Conservation (phyloP, 2,329 filamentous ascomycete genomes). For the Aureobasidium sp. region DNA sequence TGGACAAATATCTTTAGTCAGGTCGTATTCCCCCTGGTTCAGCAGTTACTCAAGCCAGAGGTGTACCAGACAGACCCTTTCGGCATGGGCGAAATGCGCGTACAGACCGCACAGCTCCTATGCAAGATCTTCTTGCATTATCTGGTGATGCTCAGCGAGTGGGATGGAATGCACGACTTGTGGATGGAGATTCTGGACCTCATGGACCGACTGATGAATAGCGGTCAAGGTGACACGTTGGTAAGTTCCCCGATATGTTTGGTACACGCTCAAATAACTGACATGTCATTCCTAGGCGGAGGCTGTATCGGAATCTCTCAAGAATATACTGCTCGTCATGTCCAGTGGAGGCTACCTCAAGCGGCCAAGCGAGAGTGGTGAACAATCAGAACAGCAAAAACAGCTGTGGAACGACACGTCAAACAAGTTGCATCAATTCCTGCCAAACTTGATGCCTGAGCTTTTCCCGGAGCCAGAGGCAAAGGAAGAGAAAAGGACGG, state of each 20-base stretch:
- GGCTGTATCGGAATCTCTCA: constrained; percentile 87
- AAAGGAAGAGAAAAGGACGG: constrained; percentile 12
- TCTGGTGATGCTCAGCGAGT: constrained; percentile 71
- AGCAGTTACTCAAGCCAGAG: constrained; percentile 82
- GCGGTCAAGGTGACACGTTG: constrained; percentile 61
- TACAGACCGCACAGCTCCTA: constrained; percentile 81
- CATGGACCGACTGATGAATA: constrained; percentile 94
- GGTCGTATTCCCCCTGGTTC: constrained; percentile 85
- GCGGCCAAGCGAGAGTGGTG: constrained; percentile 46
- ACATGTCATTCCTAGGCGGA: constrained; percentile 57
- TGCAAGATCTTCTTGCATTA: constrained; percentile 97
- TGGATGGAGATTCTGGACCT: constrained; percentile 91
- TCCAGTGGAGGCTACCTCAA: constrained; percentile 77
- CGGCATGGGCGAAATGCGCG: constrained; percentile 91
- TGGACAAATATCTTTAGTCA: constrained; percentile 95
- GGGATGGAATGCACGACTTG: constrained; percentile 81
- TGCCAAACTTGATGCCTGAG: constrained; percentile 50
- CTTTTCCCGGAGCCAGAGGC: constrained; percentile 44
- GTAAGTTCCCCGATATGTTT: background rate
- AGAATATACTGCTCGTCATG: constrained; percentile 96
- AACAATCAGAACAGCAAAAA: constrained; percentile 35
- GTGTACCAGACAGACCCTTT: constrained; percentile 83
- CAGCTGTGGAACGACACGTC: constrained; percentile 54
- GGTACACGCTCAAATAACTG: background rate
- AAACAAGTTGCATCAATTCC: constrained; percentile 50